Evolutionary conservation across 2,329 filamentous ascomycete genomes (phyloP).

Genomic region (Fusarium euwallaceae): DNA sequence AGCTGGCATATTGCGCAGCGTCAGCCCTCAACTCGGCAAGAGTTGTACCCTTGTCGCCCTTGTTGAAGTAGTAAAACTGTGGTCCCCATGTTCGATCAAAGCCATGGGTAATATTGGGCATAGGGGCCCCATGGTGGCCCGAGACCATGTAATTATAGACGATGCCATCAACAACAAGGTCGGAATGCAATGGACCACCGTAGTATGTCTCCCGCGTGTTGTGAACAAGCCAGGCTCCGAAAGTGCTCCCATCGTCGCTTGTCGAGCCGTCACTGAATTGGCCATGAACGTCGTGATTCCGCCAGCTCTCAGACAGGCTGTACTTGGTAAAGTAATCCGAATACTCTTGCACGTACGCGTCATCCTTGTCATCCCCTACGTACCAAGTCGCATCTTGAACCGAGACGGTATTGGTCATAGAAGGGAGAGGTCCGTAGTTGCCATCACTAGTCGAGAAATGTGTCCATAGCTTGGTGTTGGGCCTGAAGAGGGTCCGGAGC

Average conservation of each 20-base stretch:
- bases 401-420: constrained; percentile 54
- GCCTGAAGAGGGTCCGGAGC: constrained; percentile 70
- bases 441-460: constrained; percentile 68
- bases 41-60: constrained; percentile 8
- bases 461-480: constrained; percentile 70
- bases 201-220: constrained; percentile 73
- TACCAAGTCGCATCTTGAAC: constrained; percentile 75
- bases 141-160: constrained; percentile 73
- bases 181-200: constrained; percentile 70
- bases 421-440: constrained; percentile 63
- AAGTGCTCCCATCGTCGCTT: constrained; percentile 64
- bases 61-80: constrained; percentile 72
- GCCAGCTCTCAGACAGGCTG: constrained; percentile 69
- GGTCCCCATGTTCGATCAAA: constrained; percentile 75
- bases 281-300: constrained; percentile 70
- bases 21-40: constrained; percentile 27
- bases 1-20: constrained; percentile 26
- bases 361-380: constrained; percentile 64
- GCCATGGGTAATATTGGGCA: constrained; percentile 72
- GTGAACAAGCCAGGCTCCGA: constrained; percentile 72
- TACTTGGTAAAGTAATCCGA: constrained; percentile 76
- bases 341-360: constrained; percentile 66
- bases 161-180: constrained; percentile 72
- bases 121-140: constrained; percentile 72
- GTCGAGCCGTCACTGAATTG: constrained; percentile 53